A percentile compares a stretch with the other conserved stretches of the same genome.
These are phyloP conservation scores for Ceratocystis destructans DNA, from an alignment of 2,329 filamentous ascomycete genomes.

Conservation along the genomic window DNA sequence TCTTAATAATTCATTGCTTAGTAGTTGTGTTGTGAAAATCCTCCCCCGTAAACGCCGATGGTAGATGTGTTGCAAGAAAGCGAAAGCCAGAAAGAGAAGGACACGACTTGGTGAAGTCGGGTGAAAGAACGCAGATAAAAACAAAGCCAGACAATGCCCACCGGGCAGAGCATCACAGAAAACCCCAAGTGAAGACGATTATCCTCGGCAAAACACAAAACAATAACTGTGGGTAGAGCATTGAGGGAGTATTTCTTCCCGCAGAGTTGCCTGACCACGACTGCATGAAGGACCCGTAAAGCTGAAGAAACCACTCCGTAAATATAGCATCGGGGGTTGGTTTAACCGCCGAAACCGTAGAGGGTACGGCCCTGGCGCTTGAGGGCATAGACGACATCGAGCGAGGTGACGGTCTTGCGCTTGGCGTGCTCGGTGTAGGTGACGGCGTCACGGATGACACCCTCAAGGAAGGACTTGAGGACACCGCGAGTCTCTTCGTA, in stretches of 20 bases:
- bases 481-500: constrained; percentile 68
- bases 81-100: constrained; percentile 11
- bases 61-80: constrained; percentile 15
- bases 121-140: constrained; percentile 10
- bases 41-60: constrained; percentile 15
- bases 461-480: constrained; percentile 65
- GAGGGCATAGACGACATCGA: constrained; percentile 53
- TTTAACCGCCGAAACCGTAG: constrained; percentile 82
- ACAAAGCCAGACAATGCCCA: background rate
- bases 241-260: background rate
- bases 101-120: constrained; percentile 5
- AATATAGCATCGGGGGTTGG: constrained; percentile 7
- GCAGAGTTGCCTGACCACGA: background rate
- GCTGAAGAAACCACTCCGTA: background rate
- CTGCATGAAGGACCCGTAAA: background rate
- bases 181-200: background rate
- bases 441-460: constrained; percentile 62
- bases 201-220: background rate
- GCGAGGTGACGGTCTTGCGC: constrained; percentile 64
- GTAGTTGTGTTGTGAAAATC: constrained; percentile 12
- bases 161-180: background rate
- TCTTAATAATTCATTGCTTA: constrained; percentile 12
- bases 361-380: constrained; percentile 63
- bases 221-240: constrained; percentile 6
- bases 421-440: constrained; percentile 71